These are phyloP conservation scores for Pseudogymnoascus sp. DNA, from an alignment of 2,329 filamentous ascomycete species.

Conservation along the genomic window DNA sequence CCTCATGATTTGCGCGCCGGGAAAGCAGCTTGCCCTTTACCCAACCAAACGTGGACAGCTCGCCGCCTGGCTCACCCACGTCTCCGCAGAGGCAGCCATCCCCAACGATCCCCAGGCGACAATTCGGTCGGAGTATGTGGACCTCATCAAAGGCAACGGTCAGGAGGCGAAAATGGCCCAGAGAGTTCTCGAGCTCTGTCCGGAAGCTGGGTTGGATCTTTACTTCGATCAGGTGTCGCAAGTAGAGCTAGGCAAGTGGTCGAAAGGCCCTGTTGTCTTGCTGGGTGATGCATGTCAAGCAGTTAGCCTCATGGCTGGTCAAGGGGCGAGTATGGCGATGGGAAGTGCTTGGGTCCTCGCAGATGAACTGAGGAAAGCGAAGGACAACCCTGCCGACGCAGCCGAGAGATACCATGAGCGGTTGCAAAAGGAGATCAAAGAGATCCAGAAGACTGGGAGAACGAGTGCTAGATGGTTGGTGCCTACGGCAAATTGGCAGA, in stretches of 20 bases:
- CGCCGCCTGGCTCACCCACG: neutral
- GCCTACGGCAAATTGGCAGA: neutral
- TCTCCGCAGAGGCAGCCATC: neutral
- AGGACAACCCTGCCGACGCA: neutral
- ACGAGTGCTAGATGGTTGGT: neutral
- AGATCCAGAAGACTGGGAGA: neutral
- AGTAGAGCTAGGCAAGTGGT: neutral
- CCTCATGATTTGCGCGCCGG: neutral
- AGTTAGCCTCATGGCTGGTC: neutral
- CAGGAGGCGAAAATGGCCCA: neutral
- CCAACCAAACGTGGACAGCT: neutral
- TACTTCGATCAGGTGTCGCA: neutral
- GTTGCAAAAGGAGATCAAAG: neutral
- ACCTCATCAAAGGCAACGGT: neutral
- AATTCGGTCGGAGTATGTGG: neutral
- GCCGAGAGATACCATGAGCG: neutral
- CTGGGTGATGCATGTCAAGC: neutral
- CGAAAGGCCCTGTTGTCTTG: neutral
- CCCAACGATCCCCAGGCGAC: neutral
- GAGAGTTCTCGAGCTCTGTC: neutral
- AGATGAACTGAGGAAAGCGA: neutral
- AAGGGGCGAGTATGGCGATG: neutral
- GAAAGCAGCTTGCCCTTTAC: neutral
- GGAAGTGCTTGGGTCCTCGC: neutral
- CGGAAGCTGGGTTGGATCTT: neutral